Evolutionary conservation across 768 basidiomycete genomes (phyloP).

Genomic region (Termitomyces sp.): DNA sequence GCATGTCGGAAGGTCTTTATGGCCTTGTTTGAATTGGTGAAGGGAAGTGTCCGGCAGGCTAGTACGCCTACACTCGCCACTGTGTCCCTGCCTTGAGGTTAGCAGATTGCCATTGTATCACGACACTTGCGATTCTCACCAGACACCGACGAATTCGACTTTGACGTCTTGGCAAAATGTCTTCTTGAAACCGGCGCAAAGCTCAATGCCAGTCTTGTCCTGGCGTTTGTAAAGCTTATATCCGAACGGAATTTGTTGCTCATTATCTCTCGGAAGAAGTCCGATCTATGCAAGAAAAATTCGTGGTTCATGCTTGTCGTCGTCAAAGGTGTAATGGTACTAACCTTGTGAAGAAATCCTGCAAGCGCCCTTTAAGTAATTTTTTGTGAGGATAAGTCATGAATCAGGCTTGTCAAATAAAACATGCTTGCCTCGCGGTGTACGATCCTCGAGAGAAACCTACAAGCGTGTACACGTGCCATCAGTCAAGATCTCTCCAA

Average conservation of each 20-base stretch:
- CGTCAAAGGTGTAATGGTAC: background rate
- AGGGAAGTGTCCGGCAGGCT: constrained; percentile 57
- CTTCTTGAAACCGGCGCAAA: constrained; percentile 65
- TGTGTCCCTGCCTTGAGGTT: constrained; percentile 59
- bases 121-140: constrained; percentile 35
- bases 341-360: constrained; percentile 68
- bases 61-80: constrained; percentile 72
- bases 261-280: constrained; percentile 61
- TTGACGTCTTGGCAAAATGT: constrained; percentile 64
- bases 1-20: constrained; percentile 77
- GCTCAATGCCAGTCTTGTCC: constrained; percentile 35
- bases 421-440: constrained; percentile 29
- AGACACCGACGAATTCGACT: constrained; percentile 79
- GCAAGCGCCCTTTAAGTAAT: constrained; percentile 54
- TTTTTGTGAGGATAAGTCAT: background rate
- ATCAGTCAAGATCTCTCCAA: background rate
- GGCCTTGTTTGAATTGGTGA: constrained; percentile 53
- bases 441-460: constrained; percentile 69
- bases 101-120: background rate
- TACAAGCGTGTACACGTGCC: constrained; percentile 14
- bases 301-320: background rate
- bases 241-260: constrained; percentile 67
- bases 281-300: constrained; percentile 47
- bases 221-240: constrained; percentile 64
- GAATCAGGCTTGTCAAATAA: background rate